phyloP scores from a whole-genome alignment of 768 basidiomycete species.

The Xerocomellus intermedius region DNA sequence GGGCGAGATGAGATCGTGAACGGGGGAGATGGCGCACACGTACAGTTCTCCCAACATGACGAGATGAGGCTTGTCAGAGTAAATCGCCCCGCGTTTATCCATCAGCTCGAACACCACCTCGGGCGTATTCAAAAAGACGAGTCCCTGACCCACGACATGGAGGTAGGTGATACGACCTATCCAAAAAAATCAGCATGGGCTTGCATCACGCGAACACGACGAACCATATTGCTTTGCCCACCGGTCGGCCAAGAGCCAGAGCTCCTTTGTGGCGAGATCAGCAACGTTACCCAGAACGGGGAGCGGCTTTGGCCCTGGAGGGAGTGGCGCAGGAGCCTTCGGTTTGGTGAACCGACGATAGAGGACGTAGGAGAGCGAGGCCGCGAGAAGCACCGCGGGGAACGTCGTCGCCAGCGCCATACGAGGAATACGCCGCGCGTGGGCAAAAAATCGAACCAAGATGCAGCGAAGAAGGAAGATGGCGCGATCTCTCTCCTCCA shows the following conservation, averaged over 20 bases:
- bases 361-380: constrained; percentile 13
- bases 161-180: constrained; percentile 61
- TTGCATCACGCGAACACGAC: constrained; percentile 12
- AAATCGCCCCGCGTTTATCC: constrained; percentile 68
- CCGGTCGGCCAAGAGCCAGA: constrained; percentile 59
- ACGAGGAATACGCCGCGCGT: constrained; percentile 3
- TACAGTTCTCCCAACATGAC: constrained; percentile 72
- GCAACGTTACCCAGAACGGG: constrained; percentile 64
- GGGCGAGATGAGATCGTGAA: constrained; percentile 2
- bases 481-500: background rate
- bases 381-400: constrained; percentile 23
- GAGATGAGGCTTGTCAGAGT: constrained; percentile 70
- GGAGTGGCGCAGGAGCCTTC: constrained; percentile 40
- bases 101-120: constrained; percentile 62
- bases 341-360: constrained; percentile 15
- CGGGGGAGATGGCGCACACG: constrained; percentile 26
- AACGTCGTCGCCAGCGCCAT: constrained; percentile 13
- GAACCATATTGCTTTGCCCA: constrained; percentile 68
- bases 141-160: constrained; percentile 61
- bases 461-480: constrained; percentile 24
- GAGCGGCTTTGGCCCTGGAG: constrained; percentile 67
- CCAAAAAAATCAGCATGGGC: background rate
- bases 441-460: constrained; percentile 3
- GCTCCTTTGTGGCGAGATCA: constrained; percentile 58
- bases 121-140: constrained; percentile 65